Percentiles rank a stretch among this genome's conserved stretches.
phyloP scores from a whole-genome alignment of 2,329 filamentous ascomycete genomes.

The Fusarium caatingaense region DNA sequence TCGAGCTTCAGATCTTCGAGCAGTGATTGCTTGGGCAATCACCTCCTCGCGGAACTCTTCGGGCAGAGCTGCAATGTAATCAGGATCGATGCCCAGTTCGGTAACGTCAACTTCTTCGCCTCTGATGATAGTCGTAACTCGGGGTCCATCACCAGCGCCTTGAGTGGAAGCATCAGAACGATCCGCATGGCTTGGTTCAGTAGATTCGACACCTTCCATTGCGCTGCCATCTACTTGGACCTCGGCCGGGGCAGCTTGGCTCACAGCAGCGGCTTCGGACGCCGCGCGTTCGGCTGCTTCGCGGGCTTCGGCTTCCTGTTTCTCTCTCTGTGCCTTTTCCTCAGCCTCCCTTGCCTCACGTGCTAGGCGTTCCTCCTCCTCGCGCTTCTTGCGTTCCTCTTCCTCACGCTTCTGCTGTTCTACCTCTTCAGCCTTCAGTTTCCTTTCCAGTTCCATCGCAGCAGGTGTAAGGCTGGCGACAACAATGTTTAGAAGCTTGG shows the following conservation, averaged over 20 bases:
- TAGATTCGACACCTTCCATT: constrained; percentile 83
- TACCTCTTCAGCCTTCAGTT: constrained; percentile 70
- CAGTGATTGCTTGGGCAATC: constrained; percentile 88
- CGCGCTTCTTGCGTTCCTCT: constrained; percentile 70
- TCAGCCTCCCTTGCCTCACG: constrained; percentile 79
- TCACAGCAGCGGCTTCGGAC: constrained; percentile 64
- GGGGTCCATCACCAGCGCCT: constrained; percentile 50
- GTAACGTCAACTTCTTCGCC: constrained; percentile 94
- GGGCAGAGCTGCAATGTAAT: constrained; percentile 96
- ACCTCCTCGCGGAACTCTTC: constrained; percentile 97
- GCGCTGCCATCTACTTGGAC: constrained; percentile 50
- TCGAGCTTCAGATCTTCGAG: constrained; percentile 81
- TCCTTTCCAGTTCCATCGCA: constrained; percentile 83
- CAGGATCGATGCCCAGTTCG: constrained; percentile 90
- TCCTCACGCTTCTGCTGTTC: constrained; percentile 61
- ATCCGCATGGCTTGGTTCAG: constrained; percentile 50
- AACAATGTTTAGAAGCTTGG: constrained; percentile 75
- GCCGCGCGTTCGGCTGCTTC: constrained; percentile 68
- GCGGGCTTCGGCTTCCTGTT: constrained; percentile 76
- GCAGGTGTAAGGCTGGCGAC: constrained; percentile 81
- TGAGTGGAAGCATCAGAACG: constrained; percentile 47
- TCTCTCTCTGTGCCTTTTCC: constrained; percentile 73
- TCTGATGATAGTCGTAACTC: constrained; percentile 84
- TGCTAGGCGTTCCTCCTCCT: constrained; percentile 73
- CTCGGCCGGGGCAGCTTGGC: constrained; percentile 11